Percentiles rank a stretch among this genome's conserved stretches.
Evolutionary conservation across 176 grass and related monocot genomes (phyloP).

Genomic region (Otatea glauca): DNA sequence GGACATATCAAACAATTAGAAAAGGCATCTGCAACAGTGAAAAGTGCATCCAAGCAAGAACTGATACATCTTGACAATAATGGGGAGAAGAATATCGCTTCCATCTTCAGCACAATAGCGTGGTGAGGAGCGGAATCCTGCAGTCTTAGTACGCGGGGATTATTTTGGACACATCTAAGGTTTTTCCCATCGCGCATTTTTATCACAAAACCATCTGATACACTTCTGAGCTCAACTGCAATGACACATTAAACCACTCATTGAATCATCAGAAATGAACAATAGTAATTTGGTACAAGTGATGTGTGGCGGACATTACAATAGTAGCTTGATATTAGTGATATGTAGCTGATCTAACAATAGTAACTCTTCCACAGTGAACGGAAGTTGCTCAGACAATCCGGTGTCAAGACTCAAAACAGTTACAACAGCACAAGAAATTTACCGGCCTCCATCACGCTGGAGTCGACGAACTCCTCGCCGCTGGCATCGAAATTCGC

Average conservation of each 20-base stretch:
- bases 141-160: conserved; percentile 66
- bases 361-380: background rate
- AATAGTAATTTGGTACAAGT: background rate
- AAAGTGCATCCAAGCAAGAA: conserved; percentile 1
- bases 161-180: conserved; percentile 81
- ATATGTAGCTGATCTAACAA: background rate
- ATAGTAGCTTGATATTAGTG: background rate
- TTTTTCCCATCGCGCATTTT: conserved; percentile 87
- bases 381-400: background rate
- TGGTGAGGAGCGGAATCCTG: conserved; percentile 79
- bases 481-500: conserved; percentile 78
- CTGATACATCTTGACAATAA: conserved; percentile 81
- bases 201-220: conserved; percentile 84
- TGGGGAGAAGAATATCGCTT: conserved; percentile 83
- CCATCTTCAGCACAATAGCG: conserved; percentile 93
- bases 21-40: conserved; percentile 5
- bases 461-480: conserved; percentile 87
- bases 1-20: conserved; percentile 24
- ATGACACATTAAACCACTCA: conserved; percentile 10
- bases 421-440: background rate
- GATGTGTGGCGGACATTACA: background rate
- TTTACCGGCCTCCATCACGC: conserved; percentile 88
- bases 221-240: conserved; percentile 85
- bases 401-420: background rate
- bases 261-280: conserved; percentile 2